Base-by-base conservation (phyloP, 148 eudicot species). In the Mesembryanthemum crystallinum region DNA sequence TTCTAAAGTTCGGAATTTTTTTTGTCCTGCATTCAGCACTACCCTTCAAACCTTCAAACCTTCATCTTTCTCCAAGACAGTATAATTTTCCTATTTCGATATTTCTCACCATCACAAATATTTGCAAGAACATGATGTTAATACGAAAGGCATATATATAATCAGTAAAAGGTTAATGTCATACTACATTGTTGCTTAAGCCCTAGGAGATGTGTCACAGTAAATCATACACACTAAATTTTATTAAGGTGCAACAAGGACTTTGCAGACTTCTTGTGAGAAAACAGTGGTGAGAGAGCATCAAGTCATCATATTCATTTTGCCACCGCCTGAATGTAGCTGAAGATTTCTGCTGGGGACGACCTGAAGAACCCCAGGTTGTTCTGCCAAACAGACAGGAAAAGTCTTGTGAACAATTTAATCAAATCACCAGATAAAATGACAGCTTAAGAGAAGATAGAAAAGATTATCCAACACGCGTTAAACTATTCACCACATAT, bases 341-440 rank as follows among this genome's bases (percentile, higher is more conserved):
- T 94, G 86, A 70, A 86, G 71, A 64, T 86, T 83, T 81, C 67
- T 62, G 83, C 90, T 88, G 7, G 83, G 86, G 77, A 89, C 90
- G 6, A 94, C 93, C 82, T 90, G 91, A 73, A 92, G 82, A 37
- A 94, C 93, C 42, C 98, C 98, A 4, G 97, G 92, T 92, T 90
- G 86, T 74, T 87, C 98, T 94, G 78, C 67, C 43, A 32, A 45
- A 80, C 70, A 76, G 47, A 49, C 62, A 28, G 37, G 37, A 18
- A 5, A 23, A 76, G 8, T 32, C 23, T 13, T 7, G 55, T 45
- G 6, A 57, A 18, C 20, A 64, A 28, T 23, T 7, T 37, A 33
- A 67, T 67, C 3, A 14, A 39, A 7, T 20, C n/a, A 49, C 33
- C 45, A 27, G 37, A 1, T 17, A 62, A 28, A 58, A 9, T 27